Percentiles rank a stretch among this genome's conserved stretches.
Conservation (phyloP, 163 green algal genomes). For the Chlorella variabilis region DNA sequence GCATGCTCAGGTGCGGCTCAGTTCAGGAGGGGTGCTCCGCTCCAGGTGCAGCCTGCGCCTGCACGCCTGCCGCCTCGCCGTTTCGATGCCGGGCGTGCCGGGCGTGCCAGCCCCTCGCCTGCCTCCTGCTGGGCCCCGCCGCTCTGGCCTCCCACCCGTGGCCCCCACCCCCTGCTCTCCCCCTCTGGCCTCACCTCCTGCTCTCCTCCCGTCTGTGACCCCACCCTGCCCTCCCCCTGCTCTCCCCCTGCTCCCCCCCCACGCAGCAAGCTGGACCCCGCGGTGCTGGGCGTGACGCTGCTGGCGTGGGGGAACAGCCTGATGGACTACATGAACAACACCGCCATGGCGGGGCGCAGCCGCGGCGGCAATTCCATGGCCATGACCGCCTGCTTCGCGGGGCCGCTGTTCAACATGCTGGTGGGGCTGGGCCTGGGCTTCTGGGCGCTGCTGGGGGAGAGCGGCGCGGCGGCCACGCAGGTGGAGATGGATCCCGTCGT, state of each 20-base stretch:
- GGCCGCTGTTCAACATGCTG: slow-evolving; percentile 95
- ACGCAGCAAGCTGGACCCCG: slow-evolving; percentile 56
- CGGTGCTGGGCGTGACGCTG: slow-evolving; percentile 89
- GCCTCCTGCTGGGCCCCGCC: too few species aligned
- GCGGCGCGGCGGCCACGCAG: not conserved
- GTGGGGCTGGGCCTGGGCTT: slow-evolving; percentile 62
- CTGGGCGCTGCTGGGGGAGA: slow-evolving; percentile 35
- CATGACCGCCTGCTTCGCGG: slow-evolving; percentile 93
- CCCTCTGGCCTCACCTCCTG: not conserved
- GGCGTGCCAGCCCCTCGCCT: too few species aligned
- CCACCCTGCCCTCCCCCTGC: too few species aligned
- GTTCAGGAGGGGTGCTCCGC: not conserved
- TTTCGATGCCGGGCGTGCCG: too few species aligned
- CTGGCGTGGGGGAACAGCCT: slow-evolving; percentile 94
- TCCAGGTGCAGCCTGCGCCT: too few species aligned
- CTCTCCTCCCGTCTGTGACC: too few species aligned
- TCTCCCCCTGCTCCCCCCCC: not conserved
- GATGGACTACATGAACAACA: slow-evolving; percentile 90
- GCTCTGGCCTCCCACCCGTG: too few species aligned
- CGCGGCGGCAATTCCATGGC: slow-evolving; percentile 76
- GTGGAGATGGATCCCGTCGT: slow-evolving; percentile 68
- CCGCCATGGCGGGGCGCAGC: slow-evolving; percentile 73
- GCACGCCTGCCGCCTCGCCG: too few species aligned
- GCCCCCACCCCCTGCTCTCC: too few species aligned
- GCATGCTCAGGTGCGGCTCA: slow-evolving; percentile 55